Conservation (phyloP, 352 stramenopile species). For the Pythium folliculosum region DNA sequence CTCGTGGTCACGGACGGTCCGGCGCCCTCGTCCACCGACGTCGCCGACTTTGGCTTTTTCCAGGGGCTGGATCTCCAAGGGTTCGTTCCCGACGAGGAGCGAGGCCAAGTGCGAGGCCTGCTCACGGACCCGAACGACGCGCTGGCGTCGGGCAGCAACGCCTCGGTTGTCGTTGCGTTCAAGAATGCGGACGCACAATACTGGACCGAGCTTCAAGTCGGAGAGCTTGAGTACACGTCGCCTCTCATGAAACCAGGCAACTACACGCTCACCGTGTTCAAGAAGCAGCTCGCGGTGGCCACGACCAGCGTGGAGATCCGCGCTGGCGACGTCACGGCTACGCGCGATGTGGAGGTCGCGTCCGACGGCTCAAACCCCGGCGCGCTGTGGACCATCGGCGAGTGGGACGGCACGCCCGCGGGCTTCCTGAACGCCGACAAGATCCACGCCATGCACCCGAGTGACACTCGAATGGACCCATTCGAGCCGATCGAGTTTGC, state of each 20-base stretch:
- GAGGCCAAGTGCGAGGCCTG: slow-evolving; percentile 36
- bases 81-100: slow-evolving; percentile 37
- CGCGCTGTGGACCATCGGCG: slow-evolving; percentile 51
- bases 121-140: slow-evolving; percentile 38
- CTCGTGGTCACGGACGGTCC: slow-evolving; percentile 43
- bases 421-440: slow-evolving; percentile 58
- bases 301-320: slow-evolving; percentile 33
- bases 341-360: slow-evolving; percentile 30
- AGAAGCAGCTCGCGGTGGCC: slow-evolving; percentile 51
- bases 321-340: slow-evolving; percentile 14
- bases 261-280: slow-evolving; percentile 59
- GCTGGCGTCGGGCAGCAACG: slow-evolving; percentile 13
- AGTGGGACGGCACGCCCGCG: slow-evolving; percentile 51
- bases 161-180: slow-evolving; percentile 37
- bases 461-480: slow-evolving; percentile 40
- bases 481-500: slow-evolving; percentile 35
- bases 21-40: slow-evolving; percentile 21
- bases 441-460: slow-evolving; percentile 56
- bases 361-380: slow-evolving; percentile 21
- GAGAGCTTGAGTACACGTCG: slow-evolving; percentile 35
- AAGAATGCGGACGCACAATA: slow-evolving; percentile 47
- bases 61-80: slow-evolving; percentile 36
- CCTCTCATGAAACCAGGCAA: slow-evolving; percentile 46
- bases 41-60: slow-evolving; percentile 49
- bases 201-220: slow-evolving; percentile 32